phyloP scores from a whole-genome alignment of 805 yeast species.

The Komagataella phaffii region DNA sequence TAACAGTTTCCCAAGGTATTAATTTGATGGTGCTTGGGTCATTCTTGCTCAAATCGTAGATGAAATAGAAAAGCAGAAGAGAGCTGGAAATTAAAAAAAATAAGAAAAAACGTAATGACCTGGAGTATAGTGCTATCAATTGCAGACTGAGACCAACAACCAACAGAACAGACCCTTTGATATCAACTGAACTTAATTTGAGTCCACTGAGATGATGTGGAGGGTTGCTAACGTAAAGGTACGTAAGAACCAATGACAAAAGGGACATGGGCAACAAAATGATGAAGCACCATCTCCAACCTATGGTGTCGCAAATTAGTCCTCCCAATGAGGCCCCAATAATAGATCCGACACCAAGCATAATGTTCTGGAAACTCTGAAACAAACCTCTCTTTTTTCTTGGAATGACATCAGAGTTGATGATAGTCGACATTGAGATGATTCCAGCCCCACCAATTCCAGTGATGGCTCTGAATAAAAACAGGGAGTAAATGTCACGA shows the following conservation, averaged over 20 bases:
- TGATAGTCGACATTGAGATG: slow-evolving; percentile 58
- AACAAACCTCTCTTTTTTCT: slow-evolving; percentile 65
- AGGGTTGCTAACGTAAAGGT: slow-evolving; percentile 9
- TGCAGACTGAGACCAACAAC: slow-evolving; percentile 20
- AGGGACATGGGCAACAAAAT: slow-evolving; percentile 33
- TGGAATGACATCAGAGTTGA: slow-evolving; percentile 66
- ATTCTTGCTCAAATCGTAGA: slow-evolving; percentile 9
- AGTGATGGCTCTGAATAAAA: slow-evolving; percentile 53
- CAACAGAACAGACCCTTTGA: slow-evolving; percentile 18
- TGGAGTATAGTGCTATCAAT: slow-evolving; percentile 13
- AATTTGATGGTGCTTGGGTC: slow-evolving; percentile 11
- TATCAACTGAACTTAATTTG: slow-evolving; percentile 15
- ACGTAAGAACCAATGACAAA: slow-evolving; percentile 16
- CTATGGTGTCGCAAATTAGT: slow-evolving; percentile 30
- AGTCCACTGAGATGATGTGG: slow-evolving; percentile 12
- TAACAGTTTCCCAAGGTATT: slow-evolving; percentile 17
- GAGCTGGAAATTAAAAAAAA: slow-evolving; percentile 7
- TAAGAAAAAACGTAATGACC: slow-evolving; percentile 7
- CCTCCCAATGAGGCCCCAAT: slow-evolving; percentile 59
- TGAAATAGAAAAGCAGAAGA: slow-evolving; percentile 3
- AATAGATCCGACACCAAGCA: slow-evolving; percentile 65
- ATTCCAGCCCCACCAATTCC: slow-evolving; percentile 90
- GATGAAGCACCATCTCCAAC: slow-evolving; percentile 59
- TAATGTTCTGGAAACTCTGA: slow-evolving; percentile 72
- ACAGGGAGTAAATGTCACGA: slow-evolving; percentile 24